A percentile compares a stretch with the other conserved stretches of the same genome.
Conservation (phyloP, 371 early-diverging fungal genomes). For the Mucor irregularis region DNA sequence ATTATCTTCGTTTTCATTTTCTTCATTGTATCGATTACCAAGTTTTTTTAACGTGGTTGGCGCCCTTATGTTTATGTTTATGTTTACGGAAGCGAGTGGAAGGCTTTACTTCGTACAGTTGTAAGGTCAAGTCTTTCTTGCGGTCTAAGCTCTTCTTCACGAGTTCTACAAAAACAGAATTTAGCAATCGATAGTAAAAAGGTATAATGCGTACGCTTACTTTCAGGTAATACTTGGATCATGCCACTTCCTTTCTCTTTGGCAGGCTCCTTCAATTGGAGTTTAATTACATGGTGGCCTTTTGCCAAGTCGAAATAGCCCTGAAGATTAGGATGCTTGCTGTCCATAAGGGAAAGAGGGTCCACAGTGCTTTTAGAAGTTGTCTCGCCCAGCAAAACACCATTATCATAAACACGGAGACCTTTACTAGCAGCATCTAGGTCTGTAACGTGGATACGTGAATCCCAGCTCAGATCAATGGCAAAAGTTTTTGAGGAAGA, state of each 20-base stretch:
- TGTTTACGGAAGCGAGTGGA: neutral
- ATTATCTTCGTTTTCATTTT: neutral
- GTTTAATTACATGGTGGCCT: slow-evolving; percentile 5
- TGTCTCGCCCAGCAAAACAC: slow-evolving; percentile 1
- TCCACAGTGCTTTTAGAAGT: neutral
- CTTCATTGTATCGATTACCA: neutral
- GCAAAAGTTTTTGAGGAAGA: neutral
- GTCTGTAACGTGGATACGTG: slow-evolving; percentile 12
- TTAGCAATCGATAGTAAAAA: too few species aligned
- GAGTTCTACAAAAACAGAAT: too few species aligned
- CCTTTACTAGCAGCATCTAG: neutral
- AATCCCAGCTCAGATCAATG: neutral
- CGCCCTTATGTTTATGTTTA: neutral
- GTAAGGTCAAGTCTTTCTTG: neutral
- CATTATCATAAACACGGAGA: slow-evolving; percentile 9
- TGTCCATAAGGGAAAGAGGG: too few species aligned
- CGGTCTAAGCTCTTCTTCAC: neutral
- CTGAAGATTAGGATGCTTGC: slow-evolving; percentile 1
- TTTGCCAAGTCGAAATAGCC: slow-evolving; percentile 3
- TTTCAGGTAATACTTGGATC: neutral
- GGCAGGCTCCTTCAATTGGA: neutral
- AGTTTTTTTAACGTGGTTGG: too few species aligned
- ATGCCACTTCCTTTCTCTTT: neutral
- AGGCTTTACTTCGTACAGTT: neutral
- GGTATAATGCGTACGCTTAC: too few species aligned